Conservation (phyloP, 768 basidiomycete species). For the Leucogyrophana mollusca region DNA sequence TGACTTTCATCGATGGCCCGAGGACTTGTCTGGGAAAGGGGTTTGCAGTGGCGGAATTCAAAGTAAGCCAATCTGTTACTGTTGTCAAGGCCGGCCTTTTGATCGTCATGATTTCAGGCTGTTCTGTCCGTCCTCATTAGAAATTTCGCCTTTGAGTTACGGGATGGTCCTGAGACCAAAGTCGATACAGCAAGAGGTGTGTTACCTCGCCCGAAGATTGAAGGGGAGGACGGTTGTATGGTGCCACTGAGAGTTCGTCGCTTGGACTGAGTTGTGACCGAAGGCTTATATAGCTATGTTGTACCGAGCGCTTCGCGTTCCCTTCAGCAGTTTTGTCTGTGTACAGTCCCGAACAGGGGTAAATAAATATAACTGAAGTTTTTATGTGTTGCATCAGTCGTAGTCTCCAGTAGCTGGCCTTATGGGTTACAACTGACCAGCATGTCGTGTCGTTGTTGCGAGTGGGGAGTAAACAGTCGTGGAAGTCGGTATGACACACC, state of each 20-base stretch:
- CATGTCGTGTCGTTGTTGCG: too few species aligned
- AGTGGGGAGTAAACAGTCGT: too few species aligned
- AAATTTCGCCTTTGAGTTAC: constrained; percentile 34
- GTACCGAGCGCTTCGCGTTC: constrained; percentile 29
- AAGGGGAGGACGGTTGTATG: constrained; percentile 19
- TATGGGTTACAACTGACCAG: too few species aligned
- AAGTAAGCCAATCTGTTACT: constrained; percentile 16
- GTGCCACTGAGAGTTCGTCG: constrained; percentile 31
- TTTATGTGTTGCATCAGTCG: too few species aligned
- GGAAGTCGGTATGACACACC: too few species aligned
- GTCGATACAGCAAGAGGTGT: constrained; percentile 6
- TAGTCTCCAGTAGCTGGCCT: too few species aligned
- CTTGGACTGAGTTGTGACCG: constrained; percentile 17
- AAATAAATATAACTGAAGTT: too few species aligned
- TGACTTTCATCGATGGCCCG: constrained; percentile 54
- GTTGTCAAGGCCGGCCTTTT: background rate
- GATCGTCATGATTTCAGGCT: constrained; percentile 25
- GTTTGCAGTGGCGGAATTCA: constrained; percentile 42
- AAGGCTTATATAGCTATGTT: constrained; percentile 25
- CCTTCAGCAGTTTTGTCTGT: background rate
- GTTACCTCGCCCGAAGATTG: constrained; percentile 8
- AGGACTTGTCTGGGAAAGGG: constrained; percentile 47
- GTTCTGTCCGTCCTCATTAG: constrained; percentile 44
- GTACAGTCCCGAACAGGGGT: background rate
- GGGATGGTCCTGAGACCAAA: constrained; percentile 33